Conservation (phyloP, 1,284 basidiomycete species). For the Porodaedalea pini region DNA sequence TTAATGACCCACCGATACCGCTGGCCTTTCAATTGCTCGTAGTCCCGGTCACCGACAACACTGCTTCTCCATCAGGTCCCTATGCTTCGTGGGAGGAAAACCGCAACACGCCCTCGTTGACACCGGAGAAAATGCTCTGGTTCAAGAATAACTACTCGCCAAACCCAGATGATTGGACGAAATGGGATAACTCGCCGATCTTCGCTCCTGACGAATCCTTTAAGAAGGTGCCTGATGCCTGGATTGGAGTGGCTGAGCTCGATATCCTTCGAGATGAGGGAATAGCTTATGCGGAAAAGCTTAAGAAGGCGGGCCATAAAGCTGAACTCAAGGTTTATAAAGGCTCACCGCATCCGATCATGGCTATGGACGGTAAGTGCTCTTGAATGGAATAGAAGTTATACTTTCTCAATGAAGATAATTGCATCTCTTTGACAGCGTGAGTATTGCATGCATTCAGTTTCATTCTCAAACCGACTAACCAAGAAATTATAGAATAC, state of each 20-base stretch:
- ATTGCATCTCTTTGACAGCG: not conserved
- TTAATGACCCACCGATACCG: conserved; percentile 47
- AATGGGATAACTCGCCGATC: conserved; percentile 68
- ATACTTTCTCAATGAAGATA: too few species aligned
- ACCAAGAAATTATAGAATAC: conserved; percentile 39
- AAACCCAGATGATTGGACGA: conserved; percentile 50
- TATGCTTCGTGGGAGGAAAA: conserved; percentile 58
- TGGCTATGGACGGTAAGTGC: conserved; percentile 63
- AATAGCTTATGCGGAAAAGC: conserved; percentile 57
- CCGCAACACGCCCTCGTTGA: conserved; percentile 54
- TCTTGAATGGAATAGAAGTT: too few species aligned
- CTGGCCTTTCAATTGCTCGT: conserved; percentile 62
- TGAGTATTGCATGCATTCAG: not conserved
- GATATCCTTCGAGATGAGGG: conserved; percentile 71
- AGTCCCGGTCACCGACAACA: conserved; percentile 73
- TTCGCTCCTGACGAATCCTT: conserved; percentile 59
- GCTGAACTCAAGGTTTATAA: conserved; percentile 56
- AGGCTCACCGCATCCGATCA: conserved; percentile 62
- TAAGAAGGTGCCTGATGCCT: conserved; percentile 50
- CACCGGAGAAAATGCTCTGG: conserved; percentile 67
- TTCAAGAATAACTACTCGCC: conserved; percentile 67
- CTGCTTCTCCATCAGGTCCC: conserved; percentile 42
- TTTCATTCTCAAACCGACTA: too few species aligned
- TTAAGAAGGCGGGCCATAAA: conserved; percentile 50
- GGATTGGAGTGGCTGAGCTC: conserved; percentile 61